These are phyloP conservation scores for Pyrenula aspistea DNA, from an alignment of 495 filamentous ascomycete genomes.

Conservation along the genomic window DNA sequence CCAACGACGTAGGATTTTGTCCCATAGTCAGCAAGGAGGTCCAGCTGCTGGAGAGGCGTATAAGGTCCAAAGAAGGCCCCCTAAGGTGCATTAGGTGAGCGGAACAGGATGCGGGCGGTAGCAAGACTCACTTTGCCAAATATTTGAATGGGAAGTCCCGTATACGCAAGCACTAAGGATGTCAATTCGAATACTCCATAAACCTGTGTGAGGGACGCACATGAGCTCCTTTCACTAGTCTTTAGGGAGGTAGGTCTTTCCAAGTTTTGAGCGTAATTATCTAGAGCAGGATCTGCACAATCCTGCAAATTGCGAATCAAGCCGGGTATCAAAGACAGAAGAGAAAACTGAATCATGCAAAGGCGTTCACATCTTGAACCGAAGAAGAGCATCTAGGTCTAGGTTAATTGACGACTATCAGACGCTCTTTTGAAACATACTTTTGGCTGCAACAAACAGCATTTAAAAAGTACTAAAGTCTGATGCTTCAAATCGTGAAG, in stretches of 20 bases:
- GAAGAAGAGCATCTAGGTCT: conserved; percentile 90
- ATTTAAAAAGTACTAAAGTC: conserved; percentile 89
- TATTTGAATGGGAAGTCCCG: conserved; percentile 88
- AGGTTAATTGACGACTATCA: conserved; percentile 5
- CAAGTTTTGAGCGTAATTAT: conserved; percentile 66
- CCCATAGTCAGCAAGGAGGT: conserved; percentile 82
- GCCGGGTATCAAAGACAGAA: conserved; percentile 87
- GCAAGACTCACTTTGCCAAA: conserved; percentile 69
- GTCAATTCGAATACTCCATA: conserved; percentile 13
- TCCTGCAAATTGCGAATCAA: conserved; percentile 78
- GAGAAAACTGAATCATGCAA: conserved; percentile 96
- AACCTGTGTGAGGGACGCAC: conserved; percentile 23
- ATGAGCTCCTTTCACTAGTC: conserved; percentile 82
- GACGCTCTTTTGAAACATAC: conserved; percentile 40
- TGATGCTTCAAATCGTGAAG: conserved; percentile 89
- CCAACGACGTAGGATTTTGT: conserved; percentile 97
- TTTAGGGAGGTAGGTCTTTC: conserved; percentile 71
- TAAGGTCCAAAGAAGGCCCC: conserved; percentile 95
- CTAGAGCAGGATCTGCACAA: conserved; percentile 80
- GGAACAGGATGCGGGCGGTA: not conserved
- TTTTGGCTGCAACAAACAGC: conserved; percentile 86
- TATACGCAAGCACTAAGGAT: conserved; percentile 63
- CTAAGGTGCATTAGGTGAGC: conserved; percentile 28
- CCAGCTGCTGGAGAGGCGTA: conserved; percentile 90
- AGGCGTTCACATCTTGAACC: conserved; percentile 85